Conservation (phyloP, 257 asterid genomes). For the Ilex asprella region DNA sequence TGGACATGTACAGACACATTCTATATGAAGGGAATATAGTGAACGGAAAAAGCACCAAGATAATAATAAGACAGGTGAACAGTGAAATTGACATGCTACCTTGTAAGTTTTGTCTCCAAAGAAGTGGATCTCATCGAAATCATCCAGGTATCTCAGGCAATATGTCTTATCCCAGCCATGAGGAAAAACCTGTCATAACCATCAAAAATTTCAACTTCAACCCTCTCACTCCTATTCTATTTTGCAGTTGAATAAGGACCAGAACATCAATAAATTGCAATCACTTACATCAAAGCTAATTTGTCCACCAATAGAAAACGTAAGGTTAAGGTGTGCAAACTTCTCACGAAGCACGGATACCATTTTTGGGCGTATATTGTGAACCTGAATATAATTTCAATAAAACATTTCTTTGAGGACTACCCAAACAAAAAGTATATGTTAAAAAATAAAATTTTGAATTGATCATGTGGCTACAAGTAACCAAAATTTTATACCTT, state of each 20-base stretch:
- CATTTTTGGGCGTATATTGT: conserved; percentile 76
- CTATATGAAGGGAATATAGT: background rate
- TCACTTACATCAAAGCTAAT: conserved; percentile 91
- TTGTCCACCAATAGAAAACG: conserved; percentile 93
- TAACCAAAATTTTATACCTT: conserved; percentile 43
- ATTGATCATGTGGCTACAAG: conserved; percentile 8
- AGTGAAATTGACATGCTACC: conserved; percentile 33
- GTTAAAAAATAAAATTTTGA: conserved; percentile 1
- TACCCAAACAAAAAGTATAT: background rate
- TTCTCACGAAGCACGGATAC: conserved; percentile 73
- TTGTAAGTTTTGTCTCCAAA: conserved; percentile 96
- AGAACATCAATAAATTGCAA: conserved; percentile 3
- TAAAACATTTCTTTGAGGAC: background rate
- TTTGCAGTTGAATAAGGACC: background rate
- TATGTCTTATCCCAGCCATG: conserved; percentile 98
- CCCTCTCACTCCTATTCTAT: background rate
- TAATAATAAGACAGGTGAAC: background rate
- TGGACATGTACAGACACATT: background rate
- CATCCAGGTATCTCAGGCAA: conserved; percentile 84
- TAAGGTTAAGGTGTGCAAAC: conserved; percentile 69
- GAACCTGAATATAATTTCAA: conserved; percentile 46
- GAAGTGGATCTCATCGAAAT: conserved; percentile 81
- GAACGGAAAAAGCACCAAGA: background rate
- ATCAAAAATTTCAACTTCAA: background rate
- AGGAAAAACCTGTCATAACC: conserved; percentile 67